phyloP scores from a whole-genome alignment of 2,329 filamentous ascomycete genomes.

The Trichoderma breve region DNA sequence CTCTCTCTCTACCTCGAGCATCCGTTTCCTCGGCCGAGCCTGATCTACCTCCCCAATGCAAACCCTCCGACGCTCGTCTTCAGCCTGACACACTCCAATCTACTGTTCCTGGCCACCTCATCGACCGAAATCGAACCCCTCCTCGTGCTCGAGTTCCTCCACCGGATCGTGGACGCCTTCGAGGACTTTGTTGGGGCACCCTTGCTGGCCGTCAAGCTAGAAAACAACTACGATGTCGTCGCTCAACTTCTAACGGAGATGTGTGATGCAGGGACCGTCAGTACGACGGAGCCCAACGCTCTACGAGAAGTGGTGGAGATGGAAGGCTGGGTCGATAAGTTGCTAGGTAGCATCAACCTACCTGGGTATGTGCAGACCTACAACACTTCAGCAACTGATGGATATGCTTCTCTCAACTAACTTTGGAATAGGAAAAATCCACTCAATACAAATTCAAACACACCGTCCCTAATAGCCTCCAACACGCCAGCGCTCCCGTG shows the following conservation, averaged over 20 bases:
- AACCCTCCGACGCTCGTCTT: constrained; percentile 87
- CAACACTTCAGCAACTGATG: neutral
- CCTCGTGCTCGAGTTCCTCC: constrained; percentile 88
- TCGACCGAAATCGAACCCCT: constrained; percentile 86
- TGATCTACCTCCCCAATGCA: constrained; percentile 80
- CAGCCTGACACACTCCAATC: constrained; percentile 79
- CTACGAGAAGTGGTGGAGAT: constrained; percentile 89
- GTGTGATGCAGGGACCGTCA: constrained; percentile 89
- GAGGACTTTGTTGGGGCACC: constrained; percentile 93
- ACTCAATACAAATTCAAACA: constrained; percentile 35
- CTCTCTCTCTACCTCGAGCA: constrained; percentile 86
- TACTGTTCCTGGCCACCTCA: constrained; percentile 82
- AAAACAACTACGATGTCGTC: constrained; percentile 87
- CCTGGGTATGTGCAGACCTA: constrained; percentile 55
- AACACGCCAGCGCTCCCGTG: constrained; percentile 69
- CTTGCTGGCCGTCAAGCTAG: constrained; percentile 80
- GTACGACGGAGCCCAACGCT: constrained; percentile 89
- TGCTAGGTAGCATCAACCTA: constrained; percentile 82
- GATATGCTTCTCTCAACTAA: neutral
- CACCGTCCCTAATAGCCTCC: constrained; percentile 42
- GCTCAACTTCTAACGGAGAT: constrained; percentile 92
- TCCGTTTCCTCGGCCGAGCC: constrained; percentile 73
- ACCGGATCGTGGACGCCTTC: constrained; percentile 86
- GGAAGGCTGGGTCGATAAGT: constrained; percentile 82
- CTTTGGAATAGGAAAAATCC: constrained; percentile 40